A percentile compares a stretch with the other conserved stretches of the same genome.
phyloP scores from a whole-genome alignment of 768 basidiomycete species.

The Tricholoma sp. region DNA sequence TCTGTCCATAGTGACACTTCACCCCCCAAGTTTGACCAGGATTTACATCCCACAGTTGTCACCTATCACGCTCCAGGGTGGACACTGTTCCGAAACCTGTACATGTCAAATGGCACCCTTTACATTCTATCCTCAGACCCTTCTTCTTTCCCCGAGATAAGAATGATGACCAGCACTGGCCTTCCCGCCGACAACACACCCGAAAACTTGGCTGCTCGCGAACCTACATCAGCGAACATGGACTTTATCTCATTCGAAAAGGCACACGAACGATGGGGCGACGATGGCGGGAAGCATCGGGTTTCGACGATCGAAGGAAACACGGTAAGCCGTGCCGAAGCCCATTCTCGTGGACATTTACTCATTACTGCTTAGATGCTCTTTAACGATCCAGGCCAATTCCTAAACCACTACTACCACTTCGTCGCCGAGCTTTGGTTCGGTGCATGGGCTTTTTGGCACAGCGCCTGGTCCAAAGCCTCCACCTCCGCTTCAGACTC shows the following conservation, averaged over 20 bases:
- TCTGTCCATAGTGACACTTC: background rate
- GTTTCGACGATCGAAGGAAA: slow-evolving; percentile 69
- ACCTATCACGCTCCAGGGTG: slow-evolving; percentile 74
- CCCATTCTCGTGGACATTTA: background rate
- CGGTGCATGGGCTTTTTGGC: slow-evolving; percentile 73
- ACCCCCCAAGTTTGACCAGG: slow-evolving; percentile 11
- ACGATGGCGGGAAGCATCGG: slow-evolving; percentile 35
- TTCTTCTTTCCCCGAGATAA: slow-evolving; percentile 33
- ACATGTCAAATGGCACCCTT: slow-evolving; percentile 81
- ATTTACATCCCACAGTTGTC: slow-evolving; percentile 49
- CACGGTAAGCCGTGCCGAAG: slow-evolving; percentile 39
- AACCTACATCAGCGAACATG: slow-evolving; percentile 64
- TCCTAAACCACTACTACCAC: slow-evolving; percentile 87
- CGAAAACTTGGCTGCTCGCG: slow-evolving; percentile 60
- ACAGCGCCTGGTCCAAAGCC: slow-evolving; percentile 38
- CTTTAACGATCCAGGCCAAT: slow-evolving; percentile 69
- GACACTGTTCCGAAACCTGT: slow-evolving; percentile 80
- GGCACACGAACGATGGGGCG: slow-evolving; percentile 60
- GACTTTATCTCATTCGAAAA: slow-evolving; percentile 53
- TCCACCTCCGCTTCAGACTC: slow-evolving; percentile 15
- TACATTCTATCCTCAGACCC: slow-evolving; percentile 50
- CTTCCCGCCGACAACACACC: slow-evolving; percentile 51
- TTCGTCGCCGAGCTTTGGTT: slow-evolving; percentile 79
- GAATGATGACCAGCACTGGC: slow-evolving; percentile 66
- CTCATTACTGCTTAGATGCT: slow-evolving; percentile 32